phyloP scores from a whole-genome alignment of 2,329 filamentous ascomycete genomes.

The Calonectria crousiana region DNA sequence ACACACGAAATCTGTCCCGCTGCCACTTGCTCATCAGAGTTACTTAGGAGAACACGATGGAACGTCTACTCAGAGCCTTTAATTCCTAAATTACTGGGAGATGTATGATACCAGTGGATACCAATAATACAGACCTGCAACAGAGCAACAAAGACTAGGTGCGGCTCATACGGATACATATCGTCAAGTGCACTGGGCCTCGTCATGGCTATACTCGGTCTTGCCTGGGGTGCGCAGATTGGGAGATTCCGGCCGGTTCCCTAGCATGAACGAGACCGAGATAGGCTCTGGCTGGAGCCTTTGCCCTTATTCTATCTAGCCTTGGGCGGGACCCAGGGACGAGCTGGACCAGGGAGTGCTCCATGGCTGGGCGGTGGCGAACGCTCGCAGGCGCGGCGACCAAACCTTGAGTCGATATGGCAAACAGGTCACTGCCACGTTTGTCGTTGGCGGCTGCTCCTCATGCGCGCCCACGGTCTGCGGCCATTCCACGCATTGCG shows the following conservation, averaged over 20 bases:
- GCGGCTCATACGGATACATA: neutral
- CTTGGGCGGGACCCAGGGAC: neutral
- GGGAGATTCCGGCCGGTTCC: neutral
- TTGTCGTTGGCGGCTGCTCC: neutral
- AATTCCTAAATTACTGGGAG: neutral
- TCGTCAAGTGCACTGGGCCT: neutral
- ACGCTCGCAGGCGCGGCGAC: neutral
- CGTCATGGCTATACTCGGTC: neutral
- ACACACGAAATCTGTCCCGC: neutral
- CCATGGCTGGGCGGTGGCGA: neutral
- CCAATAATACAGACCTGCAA: neutral
- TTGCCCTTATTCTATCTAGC: neutral
- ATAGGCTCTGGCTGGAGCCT: too few species aligned
- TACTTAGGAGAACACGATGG: neutral
- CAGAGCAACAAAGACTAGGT: neutral
- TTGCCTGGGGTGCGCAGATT: neutral
- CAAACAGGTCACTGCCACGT: neutral
- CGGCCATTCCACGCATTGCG: neutral
- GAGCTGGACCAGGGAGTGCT: neutral
- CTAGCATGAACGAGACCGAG: neutral
- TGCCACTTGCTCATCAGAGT: neutral
- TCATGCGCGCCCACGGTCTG: neutral
- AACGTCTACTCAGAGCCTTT: neutral
- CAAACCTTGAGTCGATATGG: neutral
- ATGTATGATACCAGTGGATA: neutral